Evolutionary conservation across 495 filamentous ascomycete genomes (phyloP), one percentile per base, ranked within the genome.

Genomic region (Staphylotrichum tortipilum): DNA sequence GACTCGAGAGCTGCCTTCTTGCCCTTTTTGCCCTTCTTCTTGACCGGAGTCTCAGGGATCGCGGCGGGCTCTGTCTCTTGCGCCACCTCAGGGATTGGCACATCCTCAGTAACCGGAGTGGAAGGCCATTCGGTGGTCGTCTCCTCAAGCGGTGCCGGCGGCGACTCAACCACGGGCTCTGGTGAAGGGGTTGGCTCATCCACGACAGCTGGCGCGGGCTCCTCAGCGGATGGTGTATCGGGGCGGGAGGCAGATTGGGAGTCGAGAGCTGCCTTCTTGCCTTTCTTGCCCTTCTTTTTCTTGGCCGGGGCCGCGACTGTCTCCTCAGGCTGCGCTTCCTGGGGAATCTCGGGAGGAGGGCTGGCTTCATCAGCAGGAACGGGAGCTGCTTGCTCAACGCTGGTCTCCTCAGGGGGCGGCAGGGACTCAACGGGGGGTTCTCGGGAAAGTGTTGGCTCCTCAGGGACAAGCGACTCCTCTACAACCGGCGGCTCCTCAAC

Each of bases 1-100:
- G 47, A 55, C 11, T 48, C 52, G 12, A 26, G 24, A 19, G 22
- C 51, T 21, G 28, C 37, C 33, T 46, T 52, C 54, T 63, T 60
- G 54, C 59, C 60, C 38, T 61, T 61, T 30, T 65, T 52, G 31
- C 63, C 66, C 52, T 67, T 67, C 9, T 67, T 62, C 41, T 58
- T 53, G 36, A 18, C 36, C 17, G 36, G 36, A n/a, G n/a, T n/a
- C n/a, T n/a, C n/a, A n/a, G 11, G 26, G 12, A 12, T 15, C 31
- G 9, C 31, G 3, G 7, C 31, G 9, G 31, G 31, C 31, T 34
- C 19, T 7, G 48, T 9, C 11, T 50, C 30, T 19, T 40, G 34
- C 12, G 19, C 36, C 12, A 21, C n/a, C 12, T 30, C 44, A 31
- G 31, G 31, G 10, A 12, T 15, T 12, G 31, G n/a, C 4, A 34